Evolutionary conservation across 768 basidiomycete species (phyloP).

Genomic region (Galerina marginata): DNA sequence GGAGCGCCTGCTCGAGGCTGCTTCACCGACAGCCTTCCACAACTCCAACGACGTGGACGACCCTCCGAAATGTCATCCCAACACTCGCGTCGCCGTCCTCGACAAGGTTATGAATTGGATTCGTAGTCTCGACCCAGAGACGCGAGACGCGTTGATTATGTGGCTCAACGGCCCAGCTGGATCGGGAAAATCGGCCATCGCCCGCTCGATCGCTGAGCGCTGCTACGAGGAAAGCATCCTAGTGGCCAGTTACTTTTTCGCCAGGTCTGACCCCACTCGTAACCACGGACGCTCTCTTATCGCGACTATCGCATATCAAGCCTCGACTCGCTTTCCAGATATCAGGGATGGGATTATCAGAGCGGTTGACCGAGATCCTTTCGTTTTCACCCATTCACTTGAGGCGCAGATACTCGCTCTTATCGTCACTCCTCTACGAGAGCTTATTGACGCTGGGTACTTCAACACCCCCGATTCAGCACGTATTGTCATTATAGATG

Average conservation of each 20-base stretch:
- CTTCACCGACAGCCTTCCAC: conserved; percentile 14
- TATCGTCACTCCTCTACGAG: background rate
- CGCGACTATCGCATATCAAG: conserved; percentile 20
- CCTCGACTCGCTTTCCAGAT: conserved; percentile 7
- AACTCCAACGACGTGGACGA: conserved; percentile 14
- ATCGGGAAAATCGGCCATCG: conserved; percentile 23
- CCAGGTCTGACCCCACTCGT: conserved; percentile 3
- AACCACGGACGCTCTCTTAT: conserved; percentile 10
- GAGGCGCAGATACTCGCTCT: too few relatives aligned
- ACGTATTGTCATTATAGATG: background rate
- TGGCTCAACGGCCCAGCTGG: conserved; percentile 24
- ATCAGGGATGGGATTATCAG: too few relatives aligned
- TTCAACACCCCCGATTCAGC: too few relatives aligned
- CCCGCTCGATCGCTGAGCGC: conserved; percentile 13
- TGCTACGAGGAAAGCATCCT: conserved; percentile 5
- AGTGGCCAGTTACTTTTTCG: conserved; percentile 20
- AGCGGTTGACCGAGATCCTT: too few relatives aligned
- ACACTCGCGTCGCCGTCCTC: conserved; percentile 17
- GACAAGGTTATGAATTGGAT: conserved; percentile 17
- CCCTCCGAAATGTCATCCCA: conserved; percentile 19
- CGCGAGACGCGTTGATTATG: conserved; percentile 9
- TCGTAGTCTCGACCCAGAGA: background rate
- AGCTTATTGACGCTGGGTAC: too few relatives aligned
- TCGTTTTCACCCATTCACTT: too few relatives aligned
- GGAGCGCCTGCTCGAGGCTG: background rate